Conservation (phyloP, 495 filamentous ascomycete genomes). For the Xanthoparmelia taractica region DNA sequence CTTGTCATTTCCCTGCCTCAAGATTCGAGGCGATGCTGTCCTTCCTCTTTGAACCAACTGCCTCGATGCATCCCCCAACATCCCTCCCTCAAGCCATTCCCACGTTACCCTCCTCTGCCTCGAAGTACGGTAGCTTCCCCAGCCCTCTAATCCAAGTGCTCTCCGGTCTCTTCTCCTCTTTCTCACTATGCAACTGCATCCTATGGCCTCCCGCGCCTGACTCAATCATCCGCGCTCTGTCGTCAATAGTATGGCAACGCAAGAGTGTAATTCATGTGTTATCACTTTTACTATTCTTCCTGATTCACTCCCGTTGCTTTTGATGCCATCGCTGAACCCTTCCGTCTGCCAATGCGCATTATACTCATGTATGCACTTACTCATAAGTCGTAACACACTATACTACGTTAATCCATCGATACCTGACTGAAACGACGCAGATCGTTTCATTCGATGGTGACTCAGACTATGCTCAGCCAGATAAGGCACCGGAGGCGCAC, state of each 20-base stretch:
- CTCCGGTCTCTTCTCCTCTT: neutral
- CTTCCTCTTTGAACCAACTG: no score
- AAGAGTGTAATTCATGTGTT: neutral
- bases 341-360: neutral
- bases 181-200: neutral
- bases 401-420: constrained; percentile 4
- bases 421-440: constrained; percentile 15
- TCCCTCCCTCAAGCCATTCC: neutral
- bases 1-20: no score
- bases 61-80: neutral
- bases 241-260: neutral
- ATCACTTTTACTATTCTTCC: neutral
- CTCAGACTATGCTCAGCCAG: neutral
- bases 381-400: constrained; percentile 4
- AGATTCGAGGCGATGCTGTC: no score
- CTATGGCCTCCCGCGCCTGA: neutral
- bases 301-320: neutral
- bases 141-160: neutral
- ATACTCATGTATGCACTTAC: neutral
- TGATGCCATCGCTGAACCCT: neutral
- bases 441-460: constrained; percentile 17
- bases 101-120: neutral
- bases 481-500: constrained; percentile 1
- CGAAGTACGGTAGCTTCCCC: neutral
- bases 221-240: neutral